A percentile compares a stretch with the other conserved stretches of the same genome.
phyloP scores from a whole-genome alignment of 495 filamentous ascomycete genomes.

The Cercophora scortea region DNA sequence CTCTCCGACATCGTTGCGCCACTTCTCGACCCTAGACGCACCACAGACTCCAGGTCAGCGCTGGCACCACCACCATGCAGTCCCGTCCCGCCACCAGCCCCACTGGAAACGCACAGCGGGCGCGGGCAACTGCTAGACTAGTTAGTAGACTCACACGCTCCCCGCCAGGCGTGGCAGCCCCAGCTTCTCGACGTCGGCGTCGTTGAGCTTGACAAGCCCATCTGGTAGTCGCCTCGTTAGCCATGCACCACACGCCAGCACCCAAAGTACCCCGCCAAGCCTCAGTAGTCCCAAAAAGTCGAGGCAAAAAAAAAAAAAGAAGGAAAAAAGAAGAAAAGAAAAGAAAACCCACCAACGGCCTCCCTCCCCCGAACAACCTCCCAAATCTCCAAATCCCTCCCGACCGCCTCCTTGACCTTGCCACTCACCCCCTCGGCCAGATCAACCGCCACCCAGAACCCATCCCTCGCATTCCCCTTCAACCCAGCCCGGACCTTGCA shows the following conservation, averaged over 20 bases:
- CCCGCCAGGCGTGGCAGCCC: slow-evolving; percentile 4
- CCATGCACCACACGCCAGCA: neutral
- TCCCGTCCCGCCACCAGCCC: too few relatives aligned
- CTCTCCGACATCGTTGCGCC: slow-evolving; percentile 3
- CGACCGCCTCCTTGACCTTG: neutral
- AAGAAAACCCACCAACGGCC: too few relatives aligned
- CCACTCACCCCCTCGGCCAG: neutral
- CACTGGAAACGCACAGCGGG: neutral
- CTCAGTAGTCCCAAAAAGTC: neutral
- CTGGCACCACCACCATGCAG: neutral
- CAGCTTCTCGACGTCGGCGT: neutral
- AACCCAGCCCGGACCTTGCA: slow-evolving; percentile 2
- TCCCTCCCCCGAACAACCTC: neutral
- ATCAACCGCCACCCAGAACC: neutral
- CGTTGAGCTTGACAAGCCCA: neutral
- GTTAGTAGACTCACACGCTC: neutral
- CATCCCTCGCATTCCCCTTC: slow-evolving; percentile 1
- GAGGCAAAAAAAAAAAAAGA: neutral
- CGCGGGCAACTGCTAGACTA: neutral
- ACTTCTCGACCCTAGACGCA: slow-evolving; percentile 5
- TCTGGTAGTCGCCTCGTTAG: neutral
- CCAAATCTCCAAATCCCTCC: slow-evolving; percentile 2
- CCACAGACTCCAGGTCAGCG: neutral
- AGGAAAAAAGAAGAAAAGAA: too few relatives aligned
- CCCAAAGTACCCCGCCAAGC: neutral